A percentile compares a stretch with the other conserved stretches of the same genome.
Conservation (phyloP, 2,329 filamentous ascomycete species). For the Madurella mycetomatis region DNA sequence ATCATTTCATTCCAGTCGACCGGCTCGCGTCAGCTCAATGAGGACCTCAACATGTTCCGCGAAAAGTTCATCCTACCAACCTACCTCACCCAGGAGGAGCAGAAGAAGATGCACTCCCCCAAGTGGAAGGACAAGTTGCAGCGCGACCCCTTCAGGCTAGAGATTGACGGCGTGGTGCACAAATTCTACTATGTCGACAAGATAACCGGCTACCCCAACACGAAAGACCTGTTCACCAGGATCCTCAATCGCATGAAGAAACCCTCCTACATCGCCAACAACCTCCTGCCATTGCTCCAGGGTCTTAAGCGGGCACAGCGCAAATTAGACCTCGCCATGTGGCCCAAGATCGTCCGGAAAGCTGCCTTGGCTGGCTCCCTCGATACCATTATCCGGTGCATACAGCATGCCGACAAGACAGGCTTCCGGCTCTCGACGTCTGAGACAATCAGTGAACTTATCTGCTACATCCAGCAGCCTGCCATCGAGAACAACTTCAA, state of each 20-base stretch:
- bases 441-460: slow-evolving; percentile 39
- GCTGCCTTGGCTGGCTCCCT: slow-evolving; percentile 40
- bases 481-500: slow-evolving; percentile 37
- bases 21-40: slow-evolving; percentile 51
- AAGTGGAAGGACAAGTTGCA: slow-evolving; percentile 46
- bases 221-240: slow-evolving; percentile 34
- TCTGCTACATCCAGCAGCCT: slow-evolving; percentile 39
- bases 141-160: slow-evolving; percentile 53
- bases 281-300: slow-evolving; percentile 49
- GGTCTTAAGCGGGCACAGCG: slow-evolving; percentile 42
- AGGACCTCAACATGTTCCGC: slow-evolving; percentile 49
- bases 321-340: slow-evolving; percentile 33
- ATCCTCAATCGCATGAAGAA: slow-evolving; percentile 44
- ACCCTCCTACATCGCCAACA: slow-evolving; percentile 43
- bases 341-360: slow-evolving; percentile 38
- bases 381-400: slow-evolving; percentile 46
- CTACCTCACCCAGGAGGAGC: slow-evolving; percentile 51
- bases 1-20: slow-evolving; percentile 47
- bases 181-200: slow-evolving; percentile 46
- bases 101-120: slow-evolving; percentile 47
- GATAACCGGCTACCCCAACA: slow-evolving; percentile 40
- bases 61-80: slow-evolving; percentile 58
- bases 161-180: slow-evolving; percentile 53
- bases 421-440: slow-evolving; percentile 40
- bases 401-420: slow-evolving; percentile 43